phyloP scores from a whole-genome alignment of 805 yeast species.

The Torulaspora maleeae region DNA sequence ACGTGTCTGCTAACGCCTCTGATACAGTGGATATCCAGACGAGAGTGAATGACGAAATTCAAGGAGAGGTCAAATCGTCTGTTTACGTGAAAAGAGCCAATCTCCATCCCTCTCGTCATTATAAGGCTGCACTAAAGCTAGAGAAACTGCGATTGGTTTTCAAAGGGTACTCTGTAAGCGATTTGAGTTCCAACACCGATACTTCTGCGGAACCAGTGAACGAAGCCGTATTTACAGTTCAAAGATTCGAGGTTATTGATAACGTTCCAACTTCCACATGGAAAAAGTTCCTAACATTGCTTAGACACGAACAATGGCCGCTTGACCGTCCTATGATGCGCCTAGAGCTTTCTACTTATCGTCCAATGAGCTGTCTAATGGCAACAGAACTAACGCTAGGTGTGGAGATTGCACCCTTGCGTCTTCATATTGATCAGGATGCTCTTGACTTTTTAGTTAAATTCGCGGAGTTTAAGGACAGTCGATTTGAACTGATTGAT shows the following conservation, averaged over 20 bases:
- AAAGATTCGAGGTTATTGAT: slow-evolving; percentile 60
- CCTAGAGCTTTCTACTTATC: slow-evolving; percentile 49
- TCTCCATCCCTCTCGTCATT: slow-evolving; percentile 58
- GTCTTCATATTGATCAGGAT: slow-evolving; percentile 89
- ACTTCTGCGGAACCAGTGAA: slow-evolving; percentile 45
- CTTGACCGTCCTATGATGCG: slow-evolving; percentile 59
- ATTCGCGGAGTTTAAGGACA: slow-evolving; percentile 75
- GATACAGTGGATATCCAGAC: slow-evolving; percentile 46
- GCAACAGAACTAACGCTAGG: slow-evolving; percentile 61
- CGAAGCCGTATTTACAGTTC: slow-evolving; percentile 45
- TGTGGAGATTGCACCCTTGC: slow-evolving; percentile 58
- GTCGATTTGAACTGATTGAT: slow-evolving; percentile 56
- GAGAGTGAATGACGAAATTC: slow-evolving; percentile 50
- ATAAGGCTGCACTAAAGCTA: slow-evolving; percentile 56
- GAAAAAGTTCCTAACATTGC: slow-evolving; percentile 73
- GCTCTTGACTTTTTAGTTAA: slow-evolving; percentile 78
- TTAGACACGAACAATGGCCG: slow-evolving; percentile 62
- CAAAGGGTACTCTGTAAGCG: slow-evolving; percentile 43
- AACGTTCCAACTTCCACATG: slow-evolving; percentile 84
- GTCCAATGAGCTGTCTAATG: slow-evolving; percentile 61
- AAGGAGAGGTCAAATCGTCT: slow-evolving; percentile 32
- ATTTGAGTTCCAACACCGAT: slow-evolving; percentile 37
- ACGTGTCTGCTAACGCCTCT: slow-evolving; percentile 51
- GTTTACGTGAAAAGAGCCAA: slow-evolving; percentile 42
- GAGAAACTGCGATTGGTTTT: slow-evolving; percentile 49